A percentile compares a stretch with the other conserved stretches of the same genome.
phyloP scores from a whole-genome alignment of 805 yeast species.

The Ogataea saltuana region DNA sequence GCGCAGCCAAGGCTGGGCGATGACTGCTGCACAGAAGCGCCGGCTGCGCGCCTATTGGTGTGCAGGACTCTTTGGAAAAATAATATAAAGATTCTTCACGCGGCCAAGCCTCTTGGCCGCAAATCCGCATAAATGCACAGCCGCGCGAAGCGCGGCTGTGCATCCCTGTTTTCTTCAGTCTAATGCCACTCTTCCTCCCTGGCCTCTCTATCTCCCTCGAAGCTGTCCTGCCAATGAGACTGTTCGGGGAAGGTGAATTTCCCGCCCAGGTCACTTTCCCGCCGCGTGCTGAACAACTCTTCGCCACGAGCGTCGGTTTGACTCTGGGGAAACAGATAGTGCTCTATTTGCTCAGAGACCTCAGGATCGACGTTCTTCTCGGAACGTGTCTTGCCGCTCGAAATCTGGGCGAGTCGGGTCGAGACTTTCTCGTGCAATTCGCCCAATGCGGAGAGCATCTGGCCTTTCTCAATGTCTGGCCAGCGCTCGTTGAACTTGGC shows the following conservation, averaged over 20 bases:
- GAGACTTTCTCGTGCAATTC: conserved; percentile 9
- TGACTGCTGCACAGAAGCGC: conserved; percentile 6
- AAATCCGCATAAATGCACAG: not conserved
- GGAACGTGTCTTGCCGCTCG: not conserved
- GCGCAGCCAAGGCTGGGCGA: not conserved
- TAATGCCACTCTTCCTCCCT: conserved; percentile 7
- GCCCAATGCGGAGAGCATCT: conserved; percentile 13
- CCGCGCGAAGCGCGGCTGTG: not conserved
- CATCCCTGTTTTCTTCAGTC: not conserved
- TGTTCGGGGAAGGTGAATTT: conserved; percentile 7
- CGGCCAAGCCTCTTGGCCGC: not conserved
- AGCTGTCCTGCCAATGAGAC: conserved; percentile 18
- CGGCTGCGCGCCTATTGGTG: not conserved
- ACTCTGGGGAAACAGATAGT: conserved; percentile 13
- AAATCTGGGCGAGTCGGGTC: conserved; percentile 1
- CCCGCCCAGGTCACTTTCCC: not conserved
- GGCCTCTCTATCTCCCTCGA: conserved; percentile 5
- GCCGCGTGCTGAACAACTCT: not conserved
- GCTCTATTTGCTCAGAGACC: conserved; percentile 12
- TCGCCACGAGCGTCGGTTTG: conserved; percentile 3
- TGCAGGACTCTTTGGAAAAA: not conserved
- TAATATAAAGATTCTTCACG: not conserved
- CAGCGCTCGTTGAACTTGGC: conserved; percentile 16
- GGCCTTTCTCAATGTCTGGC: conserved; percentile 16
- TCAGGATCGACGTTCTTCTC: not conserved